Base-by-base conservation (phyloP, 2,329 filamentous ascomycete genomes). In the Fulvia fulva region DNA sequence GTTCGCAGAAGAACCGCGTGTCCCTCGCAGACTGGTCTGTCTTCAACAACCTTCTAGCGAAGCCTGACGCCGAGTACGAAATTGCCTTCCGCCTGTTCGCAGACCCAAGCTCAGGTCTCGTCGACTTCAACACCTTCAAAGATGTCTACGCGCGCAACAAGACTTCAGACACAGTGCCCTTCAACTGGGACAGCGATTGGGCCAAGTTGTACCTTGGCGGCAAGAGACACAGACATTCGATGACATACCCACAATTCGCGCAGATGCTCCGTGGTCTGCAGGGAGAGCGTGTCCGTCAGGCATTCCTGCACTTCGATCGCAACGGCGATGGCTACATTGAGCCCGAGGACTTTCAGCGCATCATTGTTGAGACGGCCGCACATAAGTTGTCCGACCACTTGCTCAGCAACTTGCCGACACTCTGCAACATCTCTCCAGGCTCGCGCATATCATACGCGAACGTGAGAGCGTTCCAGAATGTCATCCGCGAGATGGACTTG, bases 301-400 rank as follows among this genome's bases (percentile, higher is more conserved):
- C 94, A 14, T 99, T 99, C 81, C 87, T 94, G 71, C 80, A 87
- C 61, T 92, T 96, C 64, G 94, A 99, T 77, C 90, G 86, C 75
- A 89, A 97, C 70, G 88, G 87, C 53, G 92, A 97, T 72, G 94
- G 94, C 56, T 97, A 90, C 79, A 97, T 99, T 68, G 88, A 95
- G 74, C 91, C 94, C 0, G 89, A 95, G 64, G 89, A 99, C 67
- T 99, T 99, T 76, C 91, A 96, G 81, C 88, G 89, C 76, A 99
- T 99, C 77, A 96, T 99, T 71, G 81, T 89, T 59, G 90, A 96
- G 77, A 97, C 92, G 1, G 87, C 92, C 16, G 87, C 85, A 70
- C 94, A 99, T 81, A 99, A 99, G 84, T 86, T 99, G 62, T 97
- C 93, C 0, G 94, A 99, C 76, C 92, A 99, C 75, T 81, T 99